Evolutionary conservation across 2,329 filamentous ascomycete genomes (phyloP).

Genomic region (Trichoderma sp.): DNA sequence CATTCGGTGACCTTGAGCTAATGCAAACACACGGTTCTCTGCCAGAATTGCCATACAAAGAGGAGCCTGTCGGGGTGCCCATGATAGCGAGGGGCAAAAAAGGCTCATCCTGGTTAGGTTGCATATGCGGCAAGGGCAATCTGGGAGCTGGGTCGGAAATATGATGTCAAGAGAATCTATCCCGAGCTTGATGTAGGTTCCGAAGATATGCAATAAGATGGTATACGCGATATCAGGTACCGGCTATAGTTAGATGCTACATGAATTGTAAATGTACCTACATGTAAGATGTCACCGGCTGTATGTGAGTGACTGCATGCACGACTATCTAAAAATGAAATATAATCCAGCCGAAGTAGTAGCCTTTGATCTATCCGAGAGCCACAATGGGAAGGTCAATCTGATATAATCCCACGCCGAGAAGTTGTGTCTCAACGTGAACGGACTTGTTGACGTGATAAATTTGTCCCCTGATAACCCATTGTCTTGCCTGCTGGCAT

Average conservation of each 20-base stretch:
- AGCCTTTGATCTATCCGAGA: not conserved
- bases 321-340: not conserved
- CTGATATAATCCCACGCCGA: not conserved
- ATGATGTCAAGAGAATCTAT: not conserved
- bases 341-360: not conserved
- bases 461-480: not conserved
- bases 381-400: not conserved
- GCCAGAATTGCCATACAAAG: not conserved
- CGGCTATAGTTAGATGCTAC: not conserved
- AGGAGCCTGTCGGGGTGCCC: not conserved
- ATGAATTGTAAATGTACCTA: not conserved
- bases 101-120: not conserved
- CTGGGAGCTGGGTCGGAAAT: not conserved
- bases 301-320: not conserved
- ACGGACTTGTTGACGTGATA: not conserved
- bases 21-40: not conserved
- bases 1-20: not conserved
- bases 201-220: not conserved
- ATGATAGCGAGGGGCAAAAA: not conserved
- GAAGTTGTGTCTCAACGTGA: not conserved
- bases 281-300: not conserved
- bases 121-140: not conserved
- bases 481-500: not conserved
- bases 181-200: not conserved
- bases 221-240: not conserved